Conservation (phyloP, 169 alveolate species). For the Cryptosporidium ubiquitum region DNA sequence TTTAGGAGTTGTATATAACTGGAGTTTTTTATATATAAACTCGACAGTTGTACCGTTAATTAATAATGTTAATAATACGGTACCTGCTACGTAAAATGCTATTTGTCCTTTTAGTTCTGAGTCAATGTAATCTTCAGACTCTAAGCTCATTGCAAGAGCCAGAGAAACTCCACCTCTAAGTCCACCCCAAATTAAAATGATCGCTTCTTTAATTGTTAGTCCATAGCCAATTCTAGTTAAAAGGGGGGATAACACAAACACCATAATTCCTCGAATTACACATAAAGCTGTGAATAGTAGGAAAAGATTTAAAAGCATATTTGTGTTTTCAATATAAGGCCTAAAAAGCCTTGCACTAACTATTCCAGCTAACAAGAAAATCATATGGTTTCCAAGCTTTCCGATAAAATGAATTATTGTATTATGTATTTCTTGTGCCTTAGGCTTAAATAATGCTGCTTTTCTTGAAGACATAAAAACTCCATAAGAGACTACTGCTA, state of each 20-base stretch:
- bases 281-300: conserved; percentile 75
- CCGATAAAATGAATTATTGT: conserved; percentile 74
- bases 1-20: conserved; percentile 58
- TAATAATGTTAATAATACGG: conserved; percentile 75
- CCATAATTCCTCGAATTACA: conserved; percentile 75
- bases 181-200: conserved; percentile 78
- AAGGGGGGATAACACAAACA: conserved; percentile 67
- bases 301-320: conserved; percentile 64
- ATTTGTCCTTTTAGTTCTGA: conserved; percentile 71
- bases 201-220: conserved; percentile 55
- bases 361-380: conserved; percentile 78
- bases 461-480: conserved; percentile 77
- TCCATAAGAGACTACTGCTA: conserved; percentile 78
- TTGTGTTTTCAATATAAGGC: conserved; percentile 44
- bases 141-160: conserved; percentile 77
- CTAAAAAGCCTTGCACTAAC: conserved; percentile 74
- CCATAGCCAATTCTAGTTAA: conserved; percentile 77
- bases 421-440: conserved; percentile 64
- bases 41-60: conserved; percentile 78
- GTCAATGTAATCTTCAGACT: conserved; percentile 63
- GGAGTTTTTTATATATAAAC: conserved; percentile 64
- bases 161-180: conserved; percentile 80
- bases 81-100: conserved; percentile 78
- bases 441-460: conserved; percentile 65
- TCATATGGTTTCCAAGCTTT: conserved; percentile 75